Evolutionary conservation across 164 flowering plant genomes (phyloP), one percentile per base, ranked within the genome.

Genomic region (Platanus orientalis): DNA sequence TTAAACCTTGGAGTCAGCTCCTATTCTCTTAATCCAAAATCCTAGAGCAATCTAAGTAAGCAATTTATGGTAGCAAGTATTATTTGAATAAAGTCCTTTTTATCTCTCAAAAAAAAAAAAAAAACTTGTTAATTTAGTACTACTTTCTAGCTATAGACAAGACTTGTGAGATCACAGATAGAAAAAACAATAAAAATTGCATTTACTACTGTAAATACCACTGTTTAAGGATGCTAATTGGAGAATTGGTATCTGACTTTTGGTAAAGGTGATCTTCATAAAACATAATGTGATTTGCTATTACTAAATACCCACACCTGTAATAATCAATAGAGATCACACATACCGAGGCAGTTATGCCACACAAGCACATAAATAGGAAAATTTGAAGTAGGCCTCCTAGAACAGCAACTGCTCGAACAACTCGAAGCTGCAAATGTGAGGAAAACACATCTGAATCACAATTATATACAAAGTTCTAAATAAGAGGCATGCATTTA

Each of bases 361-460:
- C 99, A 76, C 91, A 81, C 60, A 95, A 72, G 77, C 92, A 89
- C 96, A 95, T 95, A 72, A 95, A 90, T 32, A 95, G 83, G 65
- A 88, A 81, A 54, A 91, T 88, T 71, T 95, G 97, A 17, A 92
- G 89, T 27, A 88, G 76, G 47, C 97, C 99, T 53, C 99, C 99
- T 24, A 88, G 71, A 76, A 95, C 78, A 74, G 99, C 97, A 72
- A 95, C 99, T 51, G 94, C 92, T 73, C 97, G 88, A 67, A 95
- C 99, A 58, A 95, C 86, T 30, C 94, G 92, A 61, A 95, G 88
- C 99, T 95, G 85, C 73, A 83, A 62, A 52, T 20, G 27, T 55
- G 40, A 63, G 56, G 34, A 27, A 42, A 66, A 53, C 50, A 39
- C 60, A 32, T 44, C 30, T 54, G 21, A 60, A 54, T 60, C 27